Base-by-base conservation (phyloP, 2,329 filamentous ascomycete genomes). In the Knufia fluminis region DNA sequence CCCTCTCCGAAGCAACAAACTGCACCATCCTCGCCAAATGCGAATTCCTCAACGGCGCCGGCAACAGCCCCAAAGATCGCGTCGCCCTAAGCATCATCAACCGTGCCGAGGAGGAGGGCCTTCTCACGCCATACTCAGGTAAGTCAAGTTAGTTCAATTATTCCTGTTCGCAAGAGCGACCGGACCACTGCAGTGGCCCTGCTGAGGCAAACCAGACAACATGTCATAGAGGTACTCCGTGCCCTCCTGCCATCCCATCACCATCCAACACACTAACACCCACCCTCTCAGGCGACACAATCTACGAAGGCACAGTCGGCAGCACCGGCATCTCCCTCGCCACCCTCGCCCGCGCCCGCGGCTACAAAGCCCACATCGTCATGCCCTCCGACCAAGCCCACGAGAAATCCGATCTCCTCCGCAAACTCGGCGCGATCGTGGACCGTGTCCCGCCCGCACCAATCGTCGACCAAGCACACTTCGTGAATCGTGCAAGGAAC, bases 301-400 rank as follows among this genome's bases (percentile, higher is more conserved):
- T 98, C 61, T 98, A 97, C 68, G 92, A 98, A 71, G 92, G 92
- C 57, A 98, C 92, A 1, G 90, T 95, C 14, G 92, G 92, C 52
- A 94, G 87, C 63, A 98, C 92, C 0, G 92, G 92, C 19, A 97
- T 98, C 60, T 96, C 90, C 14, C 76, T 98, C 8, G 92, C 92
- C 2, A 86, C 86, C 0, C 79, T 98, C 45, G 90, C 88, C 44
- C 79, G 90, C 58, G 90, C 92, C 19, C 79, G 82, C 66, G 92
- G 92, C 28, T 97, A 97, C 71, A 79, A 83, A 57, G 89, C 89
- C 26, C 86, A 97, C 68, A 97, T 98, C 57, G 96, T 88, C 73
- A 97, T 98, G 89, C 91, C 92, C 42, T 82, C 87, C 63, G 92
- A 98, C 70, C 85, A 94, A 72, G 81, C 84, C 50, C 71, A 75